These are phyloP conservation scores for Malus sylvestris DNA, from an alignment of 306 rosid genomes.

Conservation along the genomic window DNA sequence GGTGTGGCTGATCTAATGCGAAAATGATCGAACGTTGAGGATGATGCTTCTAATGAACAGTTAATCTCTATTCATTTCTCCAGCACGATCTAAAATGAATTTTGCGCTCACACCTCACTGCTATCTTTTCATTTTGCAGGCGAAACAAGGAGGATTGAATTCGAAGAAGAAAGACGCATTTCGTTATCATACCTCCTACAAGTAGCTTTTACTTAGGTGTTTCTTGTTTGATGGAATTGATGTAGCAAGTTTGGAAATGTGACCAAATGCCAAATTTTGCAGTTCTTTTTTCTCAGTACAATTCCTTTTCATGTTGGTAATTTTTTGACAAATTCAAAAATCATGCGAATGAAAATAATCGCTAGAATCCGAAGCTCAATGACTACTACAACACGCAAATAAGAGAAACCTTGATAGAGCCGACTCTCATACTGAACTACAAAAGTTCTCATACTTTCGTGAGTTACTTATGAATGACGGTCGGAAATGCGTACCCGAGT, in stretches of 20 bases:
- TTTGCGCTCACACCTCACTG: background rate
- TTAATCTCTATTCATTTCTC: background rate
- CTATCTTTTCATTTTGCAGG: conserved; percentile 10
- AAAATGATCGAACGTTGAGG: conserved; percentile 59
- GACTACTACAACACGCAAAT: background rate
- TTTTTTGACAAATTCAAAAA: background rate
- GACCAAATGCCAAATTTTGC: background rate
- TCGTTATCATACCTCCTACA: background rate
- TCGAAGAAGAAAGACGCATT: background rate
- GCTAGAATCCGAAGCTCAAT: background rate
- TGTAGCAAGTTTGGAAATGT: background rate
- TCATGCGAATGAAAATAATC: background rate
- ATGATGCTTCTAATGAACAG: conserved; percentile 7
- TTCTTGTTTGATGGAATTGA: background rate
- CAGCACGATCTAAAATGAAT: background rate
- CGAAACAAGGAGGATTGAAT: background rate
- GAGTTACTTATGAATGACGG: too few relatives aligned
- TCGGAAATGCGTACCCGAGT: background rate
- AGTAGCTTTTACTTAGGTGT: background rate
- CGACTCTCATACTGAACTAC: background rate
- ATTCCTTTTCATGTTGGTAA: background rate
- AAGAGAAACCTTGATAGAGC: too few relatives aligned
- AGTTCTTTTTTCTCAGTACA: background rate
- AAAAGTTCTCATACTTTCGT: too few relatives aligned
- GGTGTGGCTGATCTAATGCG: conserved; percentile 13